Base-by-base conservation (phyloP, 495 filamentous ascomycete species). In the Aspergillus ellipticus region DNA sequence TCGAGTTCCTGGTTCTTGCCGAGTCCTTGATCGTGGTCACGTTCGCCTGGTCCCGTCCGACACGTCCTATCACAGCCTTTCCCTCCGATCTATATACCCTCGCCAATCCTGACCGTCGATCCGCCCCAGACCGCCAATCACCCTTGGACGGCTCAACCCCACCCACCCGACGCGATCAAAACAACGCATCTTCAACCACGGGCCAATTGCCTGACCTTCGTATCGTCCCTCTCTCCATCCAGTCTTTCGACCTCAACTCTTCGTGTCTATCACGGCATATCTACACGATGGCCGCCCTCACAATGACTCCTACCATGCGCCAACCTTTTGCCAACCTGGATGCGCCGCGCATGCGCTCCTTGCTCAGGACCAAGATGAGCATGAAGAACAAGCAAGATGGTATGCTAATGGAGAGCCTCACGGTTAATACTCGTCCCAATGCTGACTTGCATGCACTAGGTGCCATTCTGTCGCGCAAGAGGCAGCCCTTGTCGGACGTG, bases 301-400 rank as follows among this genome's bases (percentile, higher is more conserved):
- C 72, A 50, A 74, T 76, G 71, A 70, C 71, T 53, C 67, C 67
- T 29, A 60, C 70, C 16, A 45, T 65, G 26, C 71, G 76, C n/a
- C 74, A 73, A 53, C 75, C 75, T 15, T 77, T 79, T 58, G 76
- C 67, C 13, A 70, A 64, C 49, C 63, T 79, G 57, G 74, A 77
- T 53, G 60, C 64, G n/a, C 60, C 72, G 10, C 66, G 67, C 21
- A 64, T 79, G 59, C 78, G 78, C 52, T 60, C 75, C 49, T 63
- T 84, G 49, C 68, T 72, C 52, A 65, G 64, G 42, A 61, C 72
- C 35, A 72, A 71, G 43, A 61, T 77, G 56, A 84, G 75, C 66
- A 63, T 75, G 41, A 79, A 79, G 61, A 85, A 84, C 61, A 62
- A 77, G 49, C 79, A 82, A 60, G 79, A 82, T 78, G 79, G 82